Conservation (phyloP, 116 monocot genomes). For the Zostera marina region DNA sequence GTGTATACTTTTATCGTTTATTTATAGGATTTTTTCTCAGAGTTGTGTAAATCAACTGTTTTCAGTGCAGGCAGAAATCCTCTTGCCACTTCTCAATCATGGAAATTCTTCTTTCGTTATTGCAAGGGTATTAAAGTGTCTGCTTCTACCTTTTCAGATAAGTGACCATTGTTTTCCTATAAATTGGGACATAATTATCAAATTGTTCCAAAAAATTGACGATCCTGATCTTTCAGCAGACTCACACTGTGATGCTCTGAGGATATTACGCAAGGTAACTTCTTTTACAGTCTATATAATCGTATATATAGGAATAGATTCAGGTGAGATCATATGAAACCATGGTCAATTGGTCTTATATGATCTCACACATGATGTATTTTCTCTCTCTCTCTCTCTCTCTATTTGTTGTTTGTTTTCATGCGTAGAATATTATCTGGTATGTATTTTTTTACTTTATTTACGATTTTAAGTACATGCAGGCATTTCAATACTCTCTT, state of each 20-base stretch:
- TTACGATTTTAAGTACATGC: constrained; percentile 12
- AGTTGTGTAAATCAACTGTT: neutral
- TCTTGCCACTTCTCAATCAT: constrained; percentile 20
- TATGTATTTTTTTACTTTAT: constrained; percentile 1
- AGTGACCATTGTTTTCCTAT: constrained; percentile 17
- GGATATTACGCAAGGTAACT: constrained; percentile 40
- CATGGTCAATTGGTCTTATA: no score
- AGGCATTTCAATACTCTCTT: constrained; percentile 5
- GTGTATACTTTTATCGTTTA: neutral
- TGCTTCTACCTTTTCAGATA: constrained; percentile 31
- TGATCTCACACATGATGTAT: no score
- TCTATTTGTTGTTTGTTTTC: neutral
- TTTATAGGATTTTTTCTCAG: neutral
- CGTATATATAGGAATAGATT: no score
- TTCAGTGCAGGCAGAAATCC: constrained; percentile 39
- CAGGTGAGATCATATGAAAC: no score
- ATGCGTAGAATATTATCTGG: constrained; percentile 4
- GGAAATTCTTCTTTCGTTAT: constrained; percentile 23
- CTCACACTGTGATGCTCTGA: constrained; percentile 30
- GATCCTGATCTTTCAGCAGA: constrained; percentile 17
- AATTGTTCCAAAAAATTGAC: constrained; percentile 23
- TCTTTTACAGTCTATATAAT: neutral
- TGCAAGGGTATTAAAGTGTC: constrained; percentile 33
- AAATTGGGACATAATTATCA: constrained; percentile 15
- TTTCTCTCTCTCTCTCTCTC: no score